Evolutionary conservation across 2,329 filamentous ascomycete genomes (phyloP).

Genomic region (Pseudogymnoascus sp.): DNA sequence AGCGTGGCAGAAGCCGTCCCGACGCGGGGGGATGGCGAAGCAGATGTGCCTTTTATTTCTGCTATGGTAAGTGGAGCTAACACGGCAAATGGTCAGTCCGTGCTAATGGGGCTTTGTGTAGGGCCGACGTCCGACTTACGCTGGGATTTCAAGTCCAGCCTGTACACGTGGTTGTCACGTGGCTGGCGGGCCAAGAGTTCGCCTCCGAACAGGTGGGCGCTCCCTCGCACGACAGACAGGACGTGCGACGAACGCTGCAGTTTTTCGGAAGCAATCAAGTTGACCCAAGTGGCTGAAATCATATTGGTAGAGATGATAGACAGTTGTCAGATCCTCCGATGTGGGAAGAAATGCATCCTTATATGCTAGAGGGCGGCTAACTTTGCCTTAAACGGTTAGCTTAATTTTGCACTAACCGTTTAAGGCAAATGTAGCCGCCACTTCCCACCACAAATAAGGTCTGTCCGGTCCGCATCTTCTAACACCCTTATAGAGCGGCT

Average conservation of each 20-base stretch:
- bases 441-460: too few relatives aligned
- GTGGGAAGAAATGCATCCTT: too few relatives aligned
- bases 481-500: too few relatives aligned
- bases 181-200: conserved; percentile 44
- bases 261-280: conserved; percentile 22
- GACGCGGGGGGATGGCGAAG: conserved; percentile 45
- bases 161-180: conserved; percentile 41
- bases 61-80: not conserved
- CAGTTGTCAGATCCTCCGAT: not conserved
- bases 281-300: conserved; percentile 23
- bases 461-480: too few relatives aligned
- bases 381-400: too few relatives aligned
- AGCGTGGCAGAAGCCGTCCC: conserved; percentile 44
- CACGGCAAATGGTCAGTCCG: not conserved
- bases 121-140: not conserved
- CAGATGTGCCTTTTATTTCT: conserved; percentile 4
- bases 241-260: conserved; percentile 45
- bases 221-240: conserved; percentile 34
- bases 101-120: not conserved
- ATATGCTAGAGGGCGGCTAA: too few relatives aligned
- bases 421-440: too few relatives aligned
- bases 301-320: not conserved
- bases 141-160: conserved; percentile 27
- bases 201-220: conserved; percentile 43
- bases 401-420: too few relatives aligned